Base-by-base conservation (phyloP, 192 early-diverging fungal genomes). In the Cetraspora pellucida region DNA sequence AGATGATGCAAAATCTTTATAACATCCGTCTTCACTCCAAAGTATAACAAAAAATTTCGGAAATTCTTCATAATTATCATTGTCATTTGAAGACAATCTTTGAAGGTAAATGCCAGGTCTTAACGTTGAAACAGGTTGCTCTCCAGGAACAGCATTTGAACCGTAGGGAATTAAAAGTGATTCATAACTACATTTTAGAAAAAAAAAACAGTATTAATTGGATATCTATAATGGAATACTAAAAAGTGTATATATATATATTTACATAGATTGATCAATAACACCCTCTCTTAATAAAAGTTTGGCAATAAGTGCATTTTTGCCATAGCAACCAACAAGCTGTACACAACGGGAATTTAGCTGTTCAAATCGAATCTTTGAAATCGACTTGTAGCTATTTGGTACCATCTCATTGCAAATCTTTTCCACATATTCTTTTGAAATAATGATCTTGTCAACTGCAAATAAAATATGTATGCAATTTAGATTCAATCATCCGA, bases 1-100 rank as follows among this genome's bases (percentile, higher is more conserved):
- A 5, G 69, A 70, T 21, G 77, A 78, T 6, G 37, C 77, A 31
- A 25, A 54, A 21, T 58, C 60, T 37, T 70, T 68, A 73, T 72
- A 78, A 49, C 73, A 75, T 63, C 73, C 73, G 27, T 75, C 47
- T 30, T 75, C 73, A 44, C 59, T 60, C 73, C 77, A 78, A 27
- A 45, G 54, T 52, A 78, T 72, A 11, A 78, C 69, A 11, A 78
- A 63, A 21, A 72, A 72, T 30, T 55, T 43, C 13, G 5, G 70
- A 14, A 47, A 31, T 27, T 13, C 28, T 28, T 27, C 28, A 9
- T 37, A 37, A 37, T 37, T 5, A 5, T 37, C 31, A 37, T 37
- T 37, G 31, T 50, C 17, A 25, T 17, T n/a, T 6, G 27, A 7
- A 2, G 23, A 25, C 2, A 55, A 8, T 55, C 30, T 21, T 55